A percentile compares a stretch with the other conserved stretches of the same genome.
Conservation (phyloP, 306 rosid genomes). For the Cicer judaicum region DNA sequence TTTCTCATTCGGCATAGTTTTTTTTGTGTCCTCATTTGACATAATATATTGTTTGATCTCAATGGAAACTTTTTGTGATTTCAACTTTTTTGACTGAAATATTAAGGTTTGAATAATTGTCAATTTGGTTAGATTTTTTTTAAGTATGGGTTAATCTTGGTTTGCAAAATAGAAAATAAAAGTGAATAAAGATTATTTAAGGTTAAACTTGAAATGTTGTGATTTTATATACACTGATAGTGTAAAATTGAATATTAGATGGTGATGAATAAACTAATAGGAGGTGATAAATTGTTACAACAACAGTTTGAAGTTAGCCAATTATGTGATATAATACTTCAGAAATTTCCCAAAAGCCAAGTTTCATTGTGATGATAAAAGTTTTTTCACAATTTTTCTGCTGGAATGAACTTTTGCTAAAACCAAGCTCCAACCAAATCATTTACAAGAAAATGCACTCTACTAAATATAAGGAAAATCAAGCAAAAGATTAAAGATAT, state of each 20-base stretch:
- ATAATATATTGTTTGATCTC: not conserved
- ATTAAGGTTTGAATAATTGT: not conserved
- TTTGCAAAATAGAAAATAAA: not conserved
- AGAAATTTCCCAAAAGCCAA: too few species aligned
- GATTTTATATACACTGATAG: too few species aligned
- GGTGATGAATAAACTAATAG: too few species aligned
- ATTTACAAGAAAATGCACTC: not conserved
- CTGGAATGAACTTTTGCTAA: not conserved
- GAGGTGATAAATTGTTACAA: too few species aligned
- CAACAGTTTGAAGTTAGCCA: not conserved
- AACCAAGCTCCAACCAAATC: not conserved
- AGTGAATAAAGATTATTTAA: not conserved
- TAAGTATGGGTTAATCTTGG: not conserved
- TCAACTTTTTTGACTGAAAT: not conserved
- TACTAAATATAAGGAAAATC: not conserved
- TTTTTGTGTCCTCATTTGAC: too few species aligned
- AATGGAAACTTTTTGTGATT: not conserved
- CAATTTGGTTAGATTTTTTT: not conserved
- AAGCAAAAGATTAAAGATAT: constrained; percentile 18
- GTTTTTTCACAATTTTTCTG: too few species aligned
- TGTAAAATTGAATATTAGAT: too few species aligned
- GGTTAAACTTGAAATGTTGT: not conserved
- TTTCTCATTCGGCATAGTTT: not conserved
- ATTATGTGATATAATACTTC: not conserved
- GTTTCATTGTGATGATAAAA: too few species aligned